phyloP scores from a whole-genome alignment of 352 stramenopile genomes.

The Blastocystis hominis region DNA sequence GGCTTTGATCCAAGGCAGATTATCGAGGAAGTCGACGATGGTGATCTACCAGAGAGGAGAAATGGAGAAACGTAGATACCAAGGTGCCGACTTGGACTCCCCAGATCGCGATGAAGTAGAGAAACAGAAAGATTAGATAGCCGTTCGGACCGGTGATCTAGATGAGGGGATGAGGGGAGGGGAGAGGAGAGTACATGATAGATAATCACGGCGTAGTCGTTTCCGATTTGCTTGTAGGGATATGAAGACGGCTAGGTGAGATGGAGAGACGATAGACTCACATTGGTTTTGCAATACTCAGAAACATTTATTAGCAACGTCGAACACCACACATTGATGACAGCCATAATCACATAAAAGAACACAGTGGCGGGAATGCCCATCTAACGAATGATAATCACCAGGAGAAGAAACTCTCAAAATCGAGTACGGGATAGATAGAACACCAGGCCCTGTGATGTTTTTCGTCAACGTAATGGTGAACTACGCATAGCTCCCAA shows the following conservation, averaged over 20 bases:
- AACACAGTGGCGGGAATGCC: conserved; percentile 24
- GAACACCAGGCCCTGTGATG: conserved; percentile 28
- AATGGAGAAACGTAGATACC: background rate
- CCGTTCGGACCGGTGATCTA: conserved; percentile 39
- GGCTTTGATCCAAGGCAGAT: conserved; percentile 6
- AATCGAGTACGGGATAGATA: conserved; percentile 49
- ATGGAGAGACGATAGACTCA: background rate
- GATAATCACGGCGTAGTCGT: conserved; percentile 50
- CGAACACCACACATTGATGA: conserved; percentile 47
- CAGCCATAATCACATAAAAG: conserved; percentile 32
- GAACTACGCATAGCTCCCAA: background rate
- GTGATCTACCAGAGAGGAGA: background rate
- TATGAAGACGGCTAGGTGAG: background rate
- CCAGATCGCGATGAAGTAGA: conserved; percentile 53
- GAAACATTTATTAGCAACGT: conserved; percentile 4
- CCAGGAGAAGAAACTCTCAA: background rate
- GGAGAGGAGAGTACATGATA: background rate
- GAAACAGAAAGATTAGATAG: conserved; percentile 47
- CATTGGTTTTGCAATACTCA: conserved; percentile 19
- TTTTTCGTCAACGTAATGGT: conserved; percentile 48
- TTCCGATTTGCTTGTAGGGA: conserved; percentile 47
- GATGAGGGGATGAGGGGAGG: background rate
- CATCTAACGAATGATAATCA: background rate
- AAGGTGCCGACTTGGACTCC: conserved; percentile 35
- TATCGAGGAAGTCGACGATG: conserved; percentile 46